Base-by-base conservation (phyloP, 257 asterid genomes). In the Linderniella brevidens region DNA sequence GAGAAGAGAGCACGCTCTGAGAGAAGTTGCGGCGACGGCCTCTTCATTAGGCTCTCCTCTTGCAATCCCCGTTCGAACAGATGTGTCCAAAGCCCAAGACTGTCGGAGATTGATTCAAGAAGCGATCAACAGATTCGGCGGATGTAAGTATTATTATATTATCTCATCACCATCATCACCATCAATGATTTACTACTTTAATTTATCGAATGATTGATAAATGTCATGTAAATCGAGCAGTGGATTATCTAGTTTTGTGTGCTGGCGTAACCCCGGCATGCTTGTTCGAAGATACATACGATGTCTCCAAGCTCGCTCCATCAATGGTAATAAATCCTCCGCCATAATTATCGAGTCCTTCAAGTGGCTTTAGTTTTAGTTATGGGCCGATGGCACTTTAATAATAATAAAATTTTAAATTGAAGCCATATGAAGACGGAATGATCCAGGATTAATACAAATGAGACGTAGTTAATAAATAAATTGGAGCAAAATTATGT, bases 171-270 rank as follows among this genome's bases (percentile, higher is more conserved):
- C 0, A 13, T n/a, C 20, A 37, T 15, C 14, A 19, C 3, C 19
- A 16, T 17, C 12, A 4, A 25, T 6, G 9, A 19, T 13, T 12
- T 9, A 9, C 8, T 14, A 1, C 37, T 44, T 4, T 11, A 11
- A 19, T 10, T 3, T 39, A 39, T 39, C 4, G 4, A 15, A 44
- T n/a, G 19, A 16, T 43, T 43, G 14, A 16, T 3, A 16, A 32
- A 38, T 15, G 41, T 18, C 19, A 13, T 41, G 10, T n/a, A n/a
- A 47, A 9, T 25, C 9, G 19, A 35, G 17, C 69, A 71, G 78
- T 82, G 90, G 93, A 82, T 59, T 92, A 86, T 63, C 77, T 86
- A 29, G 87, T 86, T 55, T 52, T 79, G 35, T 60, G 70, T 53
- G 93, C 92, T 41, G 93, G 93, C 48, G 54, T 86, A 9, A 41